Evolutionary conservation across 768 basidiomycete genomes (phyloP).

Genomic region (Rhodotorula graminis): DNA sequence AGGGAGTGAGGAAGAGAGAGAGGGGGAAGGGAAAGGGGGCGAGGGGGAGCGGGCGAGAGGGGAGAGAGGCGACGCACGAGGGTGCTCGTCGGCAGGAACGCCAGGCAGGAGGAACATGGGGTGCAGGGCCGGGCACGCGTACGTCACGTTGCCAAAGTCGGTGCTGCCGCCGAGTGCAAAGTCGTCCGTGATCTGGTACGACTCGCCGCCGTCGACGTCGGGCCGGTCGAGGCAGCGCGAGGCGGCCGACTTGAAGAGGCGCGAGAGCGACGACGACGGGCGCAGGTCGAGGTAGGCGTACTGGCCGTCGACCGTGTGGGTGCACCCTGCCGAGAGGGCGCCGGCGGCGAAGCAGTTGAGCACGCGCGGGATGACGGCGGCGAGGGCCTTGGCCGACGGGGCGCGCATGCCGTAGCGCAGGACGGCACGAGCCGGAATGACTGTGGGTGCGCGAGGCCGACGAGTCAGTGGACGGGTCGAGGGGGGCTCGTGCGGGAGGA

Average conservation of each 20-base stretch:
- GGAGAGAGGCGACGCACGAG: not conserved
- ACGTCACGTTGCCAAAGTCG: conserved; percentile 3
- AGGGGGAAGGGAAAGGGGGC: not conserved
- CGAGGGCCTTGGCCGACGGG: not conserved
- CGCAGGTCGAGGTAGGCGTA: not conserved
- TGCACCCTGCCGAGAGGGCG: not conserved
- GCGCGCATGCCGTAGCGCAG: not conserved
- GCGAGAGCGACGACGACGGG: not conserved
- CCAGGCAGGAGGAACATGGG: not conserved
- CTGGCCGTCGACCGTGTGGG: not conserved
- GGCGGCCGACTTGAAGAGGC: not conserved
- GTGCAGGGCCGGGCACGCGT: not conserved
- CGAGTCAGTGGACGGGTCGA: not conserved
- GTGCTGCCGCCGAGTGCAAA: not conserved
- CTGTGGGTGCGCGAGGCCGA: not conserved
- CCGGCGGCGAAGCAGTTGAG: conserved; percentile 5
- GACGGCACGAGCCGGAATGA: not conserved
- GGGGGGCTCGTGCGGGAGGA: not conserved
- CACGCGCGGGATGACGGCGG: not conserved
- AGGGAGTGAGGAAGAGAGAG: too few relatives aligned
- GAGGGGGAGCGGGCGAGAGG: not conserved
- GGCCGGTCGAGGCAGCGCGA: not conserved
- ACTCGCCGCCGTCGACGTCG: not conserved
- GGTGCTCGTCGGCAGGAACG: not conserved
- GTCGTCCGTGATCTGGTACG: not conserved